Percentiles rank a stretch among this genome's conserved stretches.
Conservation (phyloP, 768 basidiomycete species). For the Agrocybe chaxingu region DNA sequence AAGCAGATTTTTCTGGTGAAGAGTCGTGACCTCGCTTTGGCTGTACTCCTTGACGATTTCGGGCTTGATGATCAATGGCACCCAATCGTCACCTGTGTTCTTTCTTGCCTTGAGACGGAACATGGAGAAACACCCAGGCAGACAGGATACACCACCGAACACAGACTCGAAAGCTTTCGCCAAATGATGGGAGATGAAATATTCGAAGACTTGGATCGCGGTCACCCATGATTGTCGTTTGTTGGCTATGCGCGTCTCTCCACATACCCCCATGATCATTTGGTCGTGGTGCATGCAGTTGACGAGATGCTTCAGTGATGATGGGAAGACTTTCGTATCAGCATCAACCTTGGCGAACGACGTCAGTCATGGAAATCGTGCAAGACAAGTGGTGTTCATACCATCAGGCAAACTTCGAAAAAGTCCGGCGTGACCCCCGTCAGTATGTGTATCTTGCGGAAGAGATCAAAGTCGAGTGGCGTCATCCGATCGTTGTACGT, state of each 20-base stretch:
- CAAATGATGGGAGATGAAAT: slow-evolving; percentile 98
- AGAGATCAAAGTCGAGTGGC: slow-evolving; percentile 96
- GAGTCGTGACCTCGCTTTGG: slow-evolving; percentile 86
- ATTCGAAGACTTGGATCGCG: slow-evolving; percentile 96
- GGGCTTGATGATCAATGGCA: slow-evolving; percentile 94
- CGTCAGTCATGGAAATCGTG: background rate
- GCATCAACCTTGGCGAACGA: slow-evolving; percentile 81
- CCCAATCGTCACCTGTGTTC: slow-evolving; percentile 88
- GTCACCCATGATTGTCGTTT: slow-evolving; percentile 99
- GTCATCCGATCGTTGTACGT: slow-evolving; percentile 99
- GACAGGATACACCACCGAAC: slow-evolving; percentile 98
- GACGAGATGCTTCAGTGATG: slow-evolving; percentile 86
- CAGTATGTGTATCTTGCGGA: slow-evolving; percentile 91
- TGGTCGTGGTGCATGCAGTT: slow-evolving; percentile 99
- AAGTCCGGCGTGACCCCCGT: slow-evolving; percentile 99
- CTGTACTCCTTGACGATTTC: slow-evolving; percentile 98
- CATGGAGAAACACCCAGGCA: slow-evolving; percentile 99
- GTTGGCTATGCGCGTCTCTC: slow-evolving; percentile 98
- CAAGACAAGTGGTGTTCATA: slow-evolving; percentile 33
- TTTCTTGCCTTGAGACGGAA: slow-evolving; percentile 95
- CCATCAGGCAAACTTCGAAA: slow-evolving; percentile 97
- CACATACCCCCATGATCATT: slow-evolving; percentile 99
- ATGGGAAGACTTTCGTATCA: slow-evolving; percentile 93
- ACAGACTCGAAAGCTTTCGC: slow-evolving; percentile 99
- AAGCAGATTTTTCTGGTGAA: slow-evolving; percentile 97